Conservation (phyloP, 2,329 filamentous ascomycete species). For the Ceratocystis harringtonii region DNA sequence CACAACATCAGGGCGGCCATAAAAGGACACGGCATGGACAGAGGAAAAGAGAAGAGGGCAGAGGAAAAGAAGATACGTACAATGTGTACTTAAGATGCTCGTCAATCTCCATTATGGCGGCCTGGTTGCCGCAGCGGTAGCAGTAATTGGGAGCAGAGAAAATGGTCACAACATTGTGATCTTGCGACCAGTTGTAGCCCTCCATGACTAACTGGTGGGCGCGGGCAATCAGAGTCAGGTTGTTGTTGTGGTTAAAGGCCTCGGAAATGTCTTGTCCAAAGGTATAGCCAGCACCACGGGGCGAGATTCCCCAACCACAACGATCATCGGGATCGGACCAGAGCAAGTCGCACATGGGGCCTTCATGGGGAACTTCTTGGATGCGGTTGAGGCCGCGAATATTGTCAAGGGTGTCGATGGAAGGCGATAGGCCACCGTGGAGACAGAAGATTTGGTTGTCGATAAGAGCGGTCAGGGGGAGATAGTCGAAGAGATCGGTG, state of each 20-base stretch:
- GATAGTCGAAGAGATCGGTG: constrained; percentile 96
- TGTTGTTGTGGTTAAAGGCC: constrained; percentile 98
- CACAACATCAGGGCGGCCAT: too few species aligned
- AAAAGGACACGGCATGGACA: neutral
- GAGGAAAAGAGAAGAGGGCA: neutral
- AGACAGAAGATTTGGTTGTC: constrained; percentile 99
- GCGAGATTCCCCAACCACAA: constrained; percentile 91
- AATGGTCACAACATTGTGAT: constrained; percentile 94
- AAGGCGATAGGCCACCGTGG: constrained; percentile 91
- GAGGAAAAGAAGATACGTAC: constrained; percentile 40
- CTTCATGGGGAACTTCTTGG: constrained; percentile 96
- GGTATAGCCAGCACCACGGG: constrained; percentile 85
- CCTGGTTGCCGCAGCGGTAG: constrained; percentile 97
- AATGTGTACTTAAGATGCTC: constrained; percentile 99
- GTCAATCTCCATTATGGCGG: constrained; percentile 99
- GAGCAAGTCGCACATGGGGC: constrained; percentile 92
- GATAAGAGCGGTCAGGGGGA: constrained; percentile 90
- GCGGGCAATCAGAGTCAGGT: constrained; percentile 83
- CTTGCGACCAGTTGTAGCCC: constrained; percentile 98
- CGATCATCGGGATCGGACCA: constrained; percentile 98
- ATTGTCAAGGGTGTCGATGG: constrained; percentile 88
- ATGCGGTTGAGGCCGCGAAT: constrained; percentile 90
- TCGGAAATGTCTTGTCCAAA: constrained; percentile 96
- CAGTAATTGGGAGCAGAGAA: constrained; percentile 95
- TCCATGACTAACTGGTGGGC: constrained; percentile 99